phyloP scores from a whole-genome alignment of 805 yeast species.

The Ogataea chonburiensis region DNA sequence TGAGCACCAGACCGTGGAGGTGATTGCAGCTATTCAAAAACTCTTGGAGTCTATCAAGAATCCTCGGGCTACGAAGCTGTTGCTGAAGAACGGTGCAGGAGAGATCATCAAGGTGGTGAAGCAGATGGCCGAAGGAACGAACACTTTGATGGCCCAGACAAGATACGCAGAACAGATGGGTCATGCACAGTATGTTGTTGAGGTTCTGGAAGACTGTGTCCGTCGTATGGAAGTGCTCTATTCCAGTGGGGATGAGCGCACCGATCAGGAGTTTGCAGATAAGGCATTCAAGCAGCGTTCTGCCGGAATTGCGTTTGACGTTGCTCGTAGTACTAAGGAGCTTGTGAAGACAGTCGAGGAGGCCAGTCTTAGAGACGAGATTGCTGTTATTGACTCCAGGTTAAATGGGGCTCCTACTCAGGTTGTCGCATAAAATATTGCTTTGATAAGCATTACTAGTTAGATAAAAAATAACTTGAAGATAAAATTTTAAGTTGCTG shows the following conservation, averaged over 20 bases:
- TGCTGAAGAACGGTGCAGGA: conserved; percentile 64
- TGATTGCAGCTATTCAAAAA: conserved; percentile 84
- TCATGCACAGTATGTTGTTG: conserved; percentile 90
- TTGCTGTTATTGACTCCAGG: conserved; percentile 74
- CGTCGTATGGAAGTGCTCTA: conserved; percentile 78
- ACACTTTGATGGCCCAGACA: conserved; percentile 83
- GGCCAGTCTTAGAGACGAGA: conserved; percentile 83
- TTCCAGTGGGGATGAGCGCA: conserved; percentile 34
- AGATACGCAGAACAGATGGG: conserved; percentile 81
- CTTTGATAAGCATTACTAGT: background rate
- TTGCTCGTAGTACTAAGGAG: conserved; percentile 95
- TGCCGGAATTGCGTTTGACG: conserved; percentile 94
- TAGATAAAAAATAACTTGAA: background rate
- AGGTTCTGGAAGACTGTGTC: conserved; percentile 79
- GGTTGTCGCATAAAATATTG: conserved; percentile 3
- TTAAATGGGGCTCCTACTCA: conserved; percentile 26
- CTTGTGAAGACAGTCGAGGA: conserved; percentile 95
- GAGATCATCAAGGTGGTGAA: conserved; percentile 78
- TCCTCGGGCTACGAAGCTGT: conserved; percentile 74
- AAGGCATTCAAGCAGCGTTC: conserved; percentile 87
- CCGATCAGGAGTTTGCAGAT: conserved; percentile 71
- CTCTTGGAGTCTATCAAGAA: conserved; percentile 73
- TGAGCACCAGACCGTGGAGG: conserved; percentile 92
- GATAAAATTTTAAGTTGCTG: conserved; percentile 3
- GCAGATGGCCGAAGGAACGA: conserved; percentile 89